Evolutionary conservation across 768 basidiomycete genomes (phyloP).

Genomic region (Xerocomus potaroensis): DNA sequence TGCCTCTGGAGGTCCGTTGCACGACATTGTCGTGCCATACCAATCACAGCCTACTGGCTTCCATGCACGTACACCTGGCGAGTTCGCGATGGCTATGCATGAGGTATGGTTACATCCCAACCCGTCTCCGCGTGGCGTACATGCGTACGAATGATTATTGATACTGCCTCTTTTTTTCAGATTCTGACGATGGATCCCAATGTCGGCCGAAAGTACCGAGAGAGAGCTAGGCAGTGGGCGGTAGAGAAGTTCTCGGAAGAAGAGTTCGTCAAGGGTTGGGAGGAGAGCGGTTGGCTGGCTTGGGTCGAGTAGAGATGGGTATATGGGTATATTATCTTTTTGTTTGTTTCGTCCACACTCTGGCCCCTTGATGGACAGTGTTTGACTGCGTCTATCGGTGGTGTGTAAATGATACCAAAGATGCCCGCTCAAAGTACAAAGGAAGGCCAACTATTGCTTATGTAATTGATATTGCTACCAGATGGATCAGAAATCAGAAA

Average conservation of each 20-base stretch:
- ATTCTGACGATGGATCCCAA: slow-evolving; percentile 48
- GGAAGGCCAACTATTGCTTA: too few species aligned
- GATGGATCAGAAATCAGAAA: too few species aligned
- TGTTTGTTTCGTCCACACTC: too few species aligned
- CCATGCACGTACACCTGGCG: slow-evolving; percentile 64
- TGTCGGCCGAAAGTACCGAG: slow-evolving; percentile 59
- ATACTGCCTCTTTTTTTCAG: slow-evolving; percentile 13
- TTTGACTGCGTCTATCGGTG: too few species aligned
- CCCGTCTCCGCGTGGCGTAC: slow-evolving; percentile 1
- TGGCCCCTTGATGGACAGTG: too few species aligned
- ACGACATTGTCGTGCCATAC: slow-evolving; percentile 86
- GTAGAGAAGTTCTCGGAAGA: slow-evolving; percentile 69
- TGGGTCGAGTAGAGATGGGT: slow-evolving; percentile 17
- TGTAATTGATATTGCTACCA: too few species aligned
- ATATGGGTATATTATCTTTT: too few species aligned
- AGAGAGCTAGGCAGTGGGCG: slow-evolving; percentile 67
- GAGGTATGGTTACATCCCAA: slow-evolving; percentile 31
- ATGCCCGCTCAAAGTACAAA: too few species aligned
- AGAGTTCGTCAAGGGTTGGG: slow-evolving; percentile 77
- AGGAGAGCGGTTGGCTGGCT: slow-evolving; percentile 54
- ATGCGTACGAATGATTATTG: background rate
- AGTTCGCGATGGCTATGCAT: slow-evolving; percentile 67
- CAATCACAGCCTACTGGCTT: slow-evolving; percentile 74
- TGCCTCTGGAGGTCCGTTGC: slow-evolving; percentile 86
- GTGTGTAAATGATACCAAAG: too few species aligned